These are phyloP conservation scores for Neonectria sp. DNA, from an alignment of 2,329 filamentous ascomycete species.

Conservation along the genomic window DNA sequence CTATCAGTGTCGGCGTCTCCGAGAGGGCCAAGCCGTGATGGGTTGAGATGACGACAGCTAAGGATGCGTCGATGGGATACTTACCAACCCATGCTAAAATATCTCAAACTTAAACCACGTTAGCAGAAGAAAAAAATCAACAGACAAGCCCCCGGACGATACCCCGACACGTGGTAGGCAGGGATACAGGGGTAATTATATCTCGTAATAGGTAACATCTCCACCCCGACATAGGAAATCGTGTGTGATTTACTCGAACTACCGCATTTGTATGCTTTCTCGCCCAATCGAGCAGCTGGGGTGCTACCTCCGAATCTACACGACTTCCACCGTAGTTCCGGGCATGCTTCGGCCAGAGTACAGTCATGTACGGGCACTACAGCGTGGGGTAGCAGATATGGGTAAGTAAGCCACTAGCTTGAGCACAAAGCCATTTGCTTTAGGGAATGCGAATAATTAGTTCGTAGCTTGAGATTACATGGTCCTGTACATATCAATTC, in stretches of 20 bases:
- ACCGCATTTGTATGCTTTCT: background rate
- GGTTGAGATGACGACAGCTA: background rate
- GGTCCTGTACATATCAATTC: too few species aligned
- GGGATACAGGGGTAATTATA: background rate
- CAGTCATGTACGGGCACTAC: too few species aligned
- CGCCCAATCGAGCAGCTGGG: background rate
- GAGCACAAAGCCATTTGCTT: too few species aligned
- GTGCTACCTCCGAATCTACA: background rate
- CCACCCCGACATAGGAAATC: background rate
- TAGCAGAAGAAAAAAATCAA: background rate
- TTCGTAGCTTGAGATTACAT: too few species aligned
- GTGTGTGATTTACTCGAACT: conserved; percentile 1
- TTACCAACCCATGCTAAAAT: background rate
- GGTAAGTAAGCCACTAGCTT: too few species aligned
- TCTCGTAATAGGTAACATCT: background rate
- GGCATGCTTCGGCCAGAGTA: background rate
- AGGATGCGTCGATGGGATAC: too few species aligned
- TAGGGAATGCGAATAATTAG: too few species aligned
- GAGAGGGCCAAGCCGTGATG: background rate
- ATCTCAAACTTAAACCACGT: too few species aligned
- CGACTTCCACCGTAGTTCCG: background rate
- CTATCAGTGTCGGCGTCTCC: background rate
- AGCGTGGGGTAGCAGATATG: too few species aligned
- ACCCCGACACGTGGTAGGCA: background rate
- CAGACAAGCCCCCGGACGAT: background rate